A percentile compares a stretch with the other conserved stretches of the same genome.
Evolutionary conservation across 805 yeast species (phyloP).

Genomic region (Wickerhamomyces chaumierensis): DNA sequence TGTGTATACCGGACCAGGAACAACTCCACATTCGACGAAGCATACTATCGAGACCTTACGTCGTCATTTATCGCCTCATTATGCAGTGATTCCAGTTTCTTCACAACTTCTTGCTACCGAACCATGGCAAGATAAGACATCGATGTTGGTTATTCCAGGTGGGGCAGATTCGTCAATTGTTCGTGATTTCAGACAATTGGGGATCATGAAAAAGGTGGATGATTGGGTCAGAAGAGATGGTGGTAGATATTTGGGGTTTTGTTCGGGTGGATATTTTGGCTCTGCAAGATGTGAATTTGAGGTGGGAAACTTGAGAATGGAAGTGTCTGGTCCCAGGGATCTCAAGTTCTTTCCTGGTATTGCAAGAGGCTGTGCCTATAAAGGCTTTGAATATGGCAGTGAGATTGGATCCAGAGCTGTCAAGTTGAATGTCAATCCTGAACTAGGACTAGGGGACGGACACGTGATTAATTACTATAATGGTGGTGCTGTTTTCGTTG

Average conservation of each 20-base stretch:
- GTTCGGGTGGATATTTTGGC: conserved; percentile 93
- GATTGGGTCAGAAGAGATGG: conserved; percentile 58
- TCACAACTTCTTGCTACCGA: conserved; percentile 55
- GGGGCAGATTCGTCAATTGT: conserved; percentile 94
- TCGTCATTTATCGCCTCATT: conserved; percentile 68
- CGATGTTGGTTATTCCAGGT: conserved; percentile 82
- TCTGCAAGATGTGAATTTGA: conserved; percentile 74
- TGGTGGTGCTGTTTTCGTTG: conserved; percentile 84
- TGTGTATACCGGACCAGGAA: conserved; percentile 70
- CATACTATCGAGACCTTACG: conserved; percentile 75
- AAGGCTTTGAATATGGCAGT: conserved; percentile 70
- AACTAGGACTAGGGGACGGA: conserved; percentile 18
- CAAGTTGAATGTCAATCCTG: conserved; percentile 27
- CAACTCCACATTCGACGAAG: conserved; percentile 77
- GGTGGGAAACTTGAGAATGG: conserved; percentile 55
- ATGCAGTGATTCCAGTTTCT: conserved; percentile 70
- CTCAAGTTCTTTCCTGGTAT: conserved; percentile 73
- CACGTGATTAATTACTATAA: conserved; percentile 44
- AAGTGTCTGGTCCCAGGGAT: conserved; percentile 81
- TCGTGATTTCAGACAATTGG: conserved; percentile 55
- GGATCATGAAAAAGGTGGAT: conserved; percentile 41
- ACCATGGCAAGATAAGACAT: conserved; percentile 81
- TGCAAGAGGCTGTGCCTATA: conserved; percentile 70
- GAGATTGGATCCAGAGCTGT: conserved; percentile 68
- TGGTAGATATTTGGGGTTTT: conserved; percentile 77